phyloP scores from a whole-genome alignment of 2,329 filamentous ascomycete species.

The Berkeleyomyces rouxiae region DNA sequence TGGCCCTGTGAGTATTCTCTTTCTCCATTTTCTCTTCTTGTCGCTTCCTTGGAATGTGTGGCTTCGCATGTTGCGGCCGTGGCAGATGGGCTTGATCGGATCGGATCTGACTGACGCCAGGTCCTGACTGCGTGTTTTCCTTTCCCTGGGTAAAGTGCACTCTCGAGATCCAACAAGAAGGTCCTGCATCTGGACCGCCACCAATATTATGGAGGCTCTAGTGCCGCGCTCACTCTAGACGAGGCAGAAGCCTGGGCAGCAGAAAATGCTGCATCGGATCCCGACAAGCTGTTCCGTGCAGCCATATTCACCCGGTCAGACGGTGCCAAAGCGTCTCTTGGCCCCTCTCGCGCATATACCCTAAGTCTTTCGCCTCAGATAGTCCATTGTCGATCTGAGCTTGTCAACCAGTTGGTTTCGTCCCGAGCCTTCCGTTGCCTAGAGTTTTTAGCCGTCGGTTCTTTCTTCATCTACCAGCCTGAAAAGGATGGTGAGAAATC shows the following conservation, averaged over 20 bases:
- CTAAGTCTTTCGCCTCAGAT: slow-evolving; percentile 73
- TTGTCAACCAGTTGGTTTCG: slow-evolving; percentile 69
- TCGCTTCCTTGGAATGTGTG: slow-evolving; percentile 19
- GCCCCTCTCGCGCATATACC: slow-evolving; percentile 54
- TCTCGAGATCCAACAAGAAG: slow-evolving; percentile 83
- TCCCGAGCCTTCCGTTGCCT: slow-evolving; percentile 78
- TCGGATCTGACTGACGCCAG: slow-evolving; percentile 49
- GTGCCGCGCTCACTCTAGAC: slow-evolving; percentile 70
- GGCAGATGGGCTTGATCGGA: slow-evolving; percentile 8
- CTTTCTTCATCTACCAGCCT: slow-evolving; percentile 62
- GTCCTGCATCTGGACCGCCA: slow-evolving; percentile 80
- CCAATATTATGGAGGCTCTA: slow-evolving; percentile 70
- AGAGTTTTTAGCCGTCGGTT: slow-evolving; percentile 84
- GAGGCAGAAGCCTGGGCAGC: slow-evolving; percentile 58
- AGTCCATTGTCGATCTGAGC: slow-evolving; percentile 64
- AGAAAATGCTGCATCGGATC: slow-evolving; percentile 18
- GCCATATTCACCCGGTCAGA: slow-evolving; percentile 23
- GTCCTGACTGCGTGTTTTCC: slow-evolving; percentile 23
- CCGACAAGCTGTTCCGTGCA: slow-evolving; percentile 21
- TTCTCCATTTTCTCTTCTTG: neutral
- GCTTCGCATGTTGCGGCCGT: slow-evolving; percentile 16
- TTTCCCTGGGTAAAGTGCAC: slow-evolving; percentile 42
- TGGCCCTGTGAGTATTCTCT: slow-evolving; percentile 49
- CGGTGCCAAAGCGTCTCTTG: slow-evolving; percentile 32
- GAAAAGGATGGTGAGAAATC: slow-evolving; percentile 19